Base-by-base conservation (phyloP, 2,329 filamentous ascomycete species). In the Fusarium chlamydosporum region DNA sequence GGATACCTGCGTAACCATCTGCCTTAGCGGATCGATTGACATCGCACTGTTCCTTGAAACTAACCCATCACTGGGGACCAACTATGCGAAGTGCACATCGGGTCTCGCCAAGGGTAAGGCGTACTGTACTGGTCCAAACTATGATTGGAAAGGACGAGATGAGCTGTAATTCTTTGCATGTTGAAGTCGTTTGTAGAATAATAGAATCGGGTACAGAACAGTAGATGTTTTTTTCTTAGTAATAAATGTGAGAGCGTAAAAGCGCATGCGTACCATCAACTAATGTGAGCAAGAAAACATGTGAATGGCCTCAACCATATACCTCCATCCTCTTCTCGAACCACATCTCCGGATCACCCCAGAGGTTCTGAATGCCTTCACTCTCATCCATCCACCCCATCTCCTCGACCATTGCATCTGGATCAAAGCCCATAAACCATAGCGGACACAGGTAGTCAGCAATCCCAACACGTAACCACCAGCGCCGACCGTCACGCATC, bases 391-490 rank as follows among this genome's bases (percentile, higher is more conserved):
- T 52, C 61, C 61, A 67, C 13, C 67, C 57, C 52, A 45, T 46
- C 43, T 69, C 62, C 48, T 65, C 61, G 35, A 69, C 43, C 34
- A 61, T 43, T 23, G 53, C 50, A 41, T 69, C 60, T 15, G 67
- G 26, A 43, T 67, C 62, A 46, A 54, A 48, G 7, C 45, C 16
- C 7, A 20, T 47, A 15, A 73, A 72, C 54, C 55, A 71, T 8
- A 69, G 9, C 3, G 50, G 41, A 57, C 62, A 72, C 15, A 65
- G 46, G 46, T 58, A 67, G 10, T 61, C 58, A 1, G 35, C 15
- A 27, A 73, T 60, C 2, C 70, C 62, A 67, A 73, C 26, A 48
- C 57, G 45, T 59, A 64, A 33, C 71, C 64, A 38, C 71, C 61
- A 31, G 18, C 60, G 52, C 46, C 55, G 54, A 40, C 50, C 53